A percentile compares a stretch with the other conserved stretches of the same genome.
Conservation (phyloP, 1,284 basidiomycete genomes). For the Ceratobasidium sp. region DNA sequence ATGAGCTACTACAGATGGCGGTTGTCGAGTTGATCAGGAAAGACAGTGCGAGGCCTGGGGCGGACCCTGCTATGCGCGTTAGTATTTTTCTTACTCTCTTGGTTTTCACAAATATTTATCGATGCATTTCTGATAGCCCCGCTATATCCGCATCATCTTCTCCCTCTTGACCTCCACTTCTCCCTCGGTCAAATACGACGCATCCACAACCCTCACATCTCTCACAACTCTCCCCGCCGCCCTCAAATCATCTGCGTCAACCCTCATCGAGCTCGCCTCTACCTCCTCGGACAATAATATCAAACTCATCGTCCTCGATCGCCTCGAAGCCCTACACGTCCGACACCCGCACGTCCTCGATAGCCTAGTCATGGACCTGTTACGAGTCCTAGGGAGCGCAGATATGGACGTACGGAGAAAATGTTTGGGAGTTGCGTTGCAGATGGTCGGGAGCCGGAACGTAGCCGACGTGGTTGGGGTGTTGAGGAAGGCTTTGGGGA, state of each 20-base stretch:
- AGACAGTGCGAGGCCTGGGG: slow-evolving; percentile 75
- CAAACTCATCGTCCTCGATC: slow-evolving; percentile 96
- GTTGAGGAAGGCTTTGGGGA: slow-evolving; percentile 97
- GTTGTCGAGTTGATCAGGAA: slow-evolving; percentile 94
- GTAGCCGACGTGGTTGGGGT: slow-evolving; percentile 98
- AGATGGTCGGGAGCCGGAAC: slow-evolving; percentile 94
- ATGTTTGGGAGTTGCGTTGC: slow-evolving; percentile 89
- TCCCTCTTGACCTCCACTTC: slow-evolving; percentile 93
- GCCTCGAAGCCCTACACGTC: slow-evolving; percentile 84
- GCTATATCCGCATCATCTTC: slow-evolving; percentile 94
- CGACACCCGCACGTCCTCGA: slow-evolving; percentile 95
- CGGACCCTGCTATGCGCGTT: slow-evolving; percentile 81
- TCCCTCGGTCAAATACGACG: slow-evolving; percentile 98
- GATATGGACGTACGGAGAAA: slow-evolving; percentile 98
- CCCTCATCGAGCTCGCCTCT: slow-evolving; percentile 88
- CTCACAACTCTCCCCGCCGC: slow-evolving; percentile 97
- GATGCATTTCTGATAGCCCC: slow-evolving; percentile 63
- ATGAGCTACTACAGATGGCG: slow-evolving; percentile 95
- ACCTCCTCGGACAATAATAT: slow-evolving; percentile 99
- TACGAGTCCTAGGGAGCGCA: slow-evolving; percentile 88
- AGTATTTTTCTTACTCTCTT: slow-evolving; percentile 52
- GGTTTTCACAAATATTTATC: not conserved
- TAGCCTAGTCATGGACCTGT: slow-evolving; percentile 93
- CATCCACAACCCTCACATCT: slow-evolving; percentile 93
- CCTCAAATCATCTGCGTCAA: slow-evolving; percentile 93